Conservation (phyloP, 1,139 yeast genomes). For the Groenewaldozyma sp. region DNA sequence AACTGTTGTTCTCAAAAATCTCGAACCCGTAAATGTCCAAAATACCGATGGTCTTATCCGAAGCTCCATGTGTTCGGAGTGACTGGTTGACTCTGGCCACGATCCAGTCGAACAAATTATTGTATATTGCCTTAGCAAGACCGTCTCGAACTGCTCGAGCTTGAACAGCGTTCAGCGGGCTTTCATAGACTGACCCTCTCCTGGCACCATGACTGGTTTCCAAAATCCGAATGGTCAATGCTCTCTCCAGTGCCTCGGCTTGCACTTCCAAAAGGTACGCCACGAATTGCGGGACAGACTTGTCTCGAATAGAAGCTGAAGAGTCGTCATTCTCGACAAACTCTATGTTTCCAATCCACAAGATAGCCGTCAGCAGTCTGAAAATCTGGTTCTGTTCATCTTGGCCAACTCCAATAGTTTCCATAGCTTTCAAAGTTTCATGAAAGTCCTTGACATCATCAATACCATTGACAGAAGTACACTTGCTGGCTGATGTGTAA, state of each 20-base stretch:
- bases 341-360: conserved; percentile 92
- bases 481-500: conserved; percentile 80
- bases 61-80: conserved; percentile 39
- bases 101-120: conserved; percentile 92
- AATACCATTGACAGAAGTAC: conserved; percentile 78
- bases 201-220: conserved; percentile 87
- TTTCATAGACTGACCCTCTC: conserved; percentile 90
- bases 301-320: conserved; percentile 71
- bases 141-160: conserved; percentile 95
- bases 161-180: conserved; percentile 84
- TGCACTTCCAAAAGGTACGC: conserved; percentile 86
- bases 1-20: conserved; percentile 91
- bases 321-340: conserved; percentile 84
- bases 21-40: conserved; percentile 98
- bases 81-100: conserved; percentile 88
- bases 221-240: conserved; percentile 71
- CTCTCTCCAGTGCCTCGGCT: conserved; percentile 52
- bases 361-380: conserved; percentile 69
- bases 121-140: conserved; percentile 88
- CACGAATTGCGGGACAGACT: conserved; percentile 84
- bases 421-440: conserved; percentile 83
- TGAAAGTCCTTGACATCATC: conserved; percentile 72
- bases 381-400: conserved; percentile 86
- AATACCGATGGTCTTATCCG: conserved; percentile 72
- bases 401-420: conserved; percentile 70